Percentiles rank a stretch among this genome's conserved stretches.
Evolutionary conservation across 768 basidiomycete species (phyloP).

Genomic region (Agrocybe chaxingu): DNA sequence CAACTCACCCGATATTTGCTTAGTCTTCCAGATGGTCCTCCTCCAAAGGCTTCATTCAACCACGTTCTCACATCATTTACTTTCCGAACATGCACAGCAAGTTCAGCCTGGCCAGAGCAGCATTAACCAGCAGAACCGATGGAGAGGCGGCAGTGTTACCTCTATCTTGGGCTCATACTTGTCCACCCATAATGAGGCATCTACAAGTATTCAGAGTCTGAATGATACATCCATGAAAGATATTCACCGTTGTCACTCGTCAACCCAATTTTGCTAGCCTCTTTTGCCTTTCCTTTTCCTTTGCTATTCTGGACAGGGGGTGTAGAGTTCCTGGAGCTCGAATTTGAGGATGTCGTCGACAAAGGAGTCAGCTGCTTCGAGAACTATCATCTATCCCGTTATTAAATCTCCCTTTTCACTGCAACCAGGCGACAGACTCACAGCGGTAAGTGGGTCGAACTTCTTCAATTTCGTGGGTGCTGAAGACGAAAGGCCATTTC

Average conservation of each 20-base stretch:
- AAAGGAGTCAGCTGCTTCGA: constrained; percentile 14
- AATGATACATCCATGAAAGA: not conserved
- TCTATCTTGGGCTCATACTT: constrained; percentile 59
- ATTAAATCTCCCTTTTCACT: not conserved
- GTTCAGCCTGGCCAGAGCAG: constrained; percentile 45
- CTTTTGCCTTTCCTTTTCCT: constrained; percentile 25
- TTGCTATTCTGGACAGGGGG: constrained; percentile 13
- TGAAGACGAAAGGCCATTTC: constrained; percentile 9
- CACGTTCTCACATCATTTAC: constrained; percentile 75
- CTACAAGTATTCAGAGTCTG: not conserved
- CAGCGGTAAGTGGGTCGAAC: constrained; percentile 32
- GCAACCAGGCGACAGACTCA: constrained; percentile 13
- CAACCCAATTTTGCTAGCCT: not conserved
- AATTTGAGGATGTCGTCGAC: constrained; percentile 7
- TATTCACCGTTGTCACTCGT: constrained; percentile 6
- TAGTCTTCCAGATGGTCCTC: constrained; percentile 59
- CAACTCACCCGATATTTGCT: constrained; percentile 70
- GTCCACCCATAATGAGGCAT: constrained; percentile 44
- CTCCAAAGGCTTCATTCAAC: constrained; percentile 70
- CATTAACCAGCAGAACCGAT: not conserved
- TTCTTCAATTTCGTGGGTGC: constrained; percentile 16
- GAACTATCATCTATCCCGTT: constrained; percentile 21
- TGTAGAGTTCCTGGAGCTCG: not conserved
- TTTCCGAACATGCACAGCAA: constrained; percentile 79
- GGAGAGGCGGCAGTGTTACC: constrained; percentile 27